phyloP scores from a whole-genome alignment of 768 basidiomycete species.

The Pleurotus citrinopileatus region DNA sequence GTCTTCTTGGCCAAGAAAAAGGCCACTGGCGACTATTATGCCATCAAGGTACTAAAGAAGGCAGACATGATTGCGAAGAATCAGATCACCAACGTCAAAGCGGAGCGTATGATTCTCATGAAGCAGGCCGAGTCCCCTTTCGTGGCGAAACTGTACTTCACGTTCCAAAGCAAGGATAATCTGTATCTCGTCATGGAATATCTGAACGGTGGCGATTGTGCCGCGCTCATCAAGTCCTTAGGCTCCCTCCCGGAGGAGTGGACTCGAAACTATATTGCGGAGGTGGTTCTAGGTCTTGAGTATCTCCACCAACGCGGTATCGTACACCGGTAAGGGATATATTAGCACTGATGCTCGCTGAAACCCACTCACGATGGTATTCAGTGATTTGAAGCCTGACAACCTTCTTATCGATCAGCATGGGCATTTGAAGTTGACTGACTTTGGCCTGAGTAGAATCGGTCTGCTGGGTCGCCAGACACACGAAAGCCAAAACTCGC shows the following conservation, averaged over 20 bases:
- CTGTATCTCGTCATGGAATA: conserved; percentile 99
- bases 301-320: conserved; percentile 95
- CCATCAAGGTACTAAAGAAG: conserved; percentile 99
- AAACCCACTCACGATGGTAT: conserved; percentile 13
- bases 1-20: conserved; percentile 99
- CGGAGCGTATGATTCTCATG: conserved; percentile 99
- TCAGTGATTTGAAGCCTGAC: conserved; percentile 95
- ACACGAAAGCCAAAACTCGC: conserved; percentile 53
- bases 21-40: conserved; percentile 96
- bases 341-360: conserved; percentile 6
- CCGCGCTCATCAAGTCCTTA: conserved; percentile 93
- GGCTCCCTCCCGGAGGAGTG: conserved; percentile 94
- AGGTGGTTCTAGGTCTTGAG: conserved; percentile 92
- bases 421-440: conserved; percentile 96
- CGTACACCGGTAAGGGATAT: conserved; percentile 81
- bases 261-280: conserved; percentile 95
- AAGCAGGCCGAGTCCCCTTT: conserved; percentile 98
- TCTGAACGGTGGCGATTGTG: conserved; percentile 96
- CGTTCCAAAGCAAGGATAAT: conserved; percentile 99
- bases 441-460: conserved; percentile 95
- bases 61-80: conserved; percentile 99
- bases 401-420: conserved; percentile 96
- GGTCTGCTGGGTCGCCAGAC: conserved; percentile 98
- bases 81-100: conserved; percentile 99
- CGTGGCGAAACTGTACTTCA: conserved; percentile 96